phyloP scores from a whole-genome alignment of 495 filamentous ascomycete genomes.

The Sabuloglossum arenarium region DNA sequence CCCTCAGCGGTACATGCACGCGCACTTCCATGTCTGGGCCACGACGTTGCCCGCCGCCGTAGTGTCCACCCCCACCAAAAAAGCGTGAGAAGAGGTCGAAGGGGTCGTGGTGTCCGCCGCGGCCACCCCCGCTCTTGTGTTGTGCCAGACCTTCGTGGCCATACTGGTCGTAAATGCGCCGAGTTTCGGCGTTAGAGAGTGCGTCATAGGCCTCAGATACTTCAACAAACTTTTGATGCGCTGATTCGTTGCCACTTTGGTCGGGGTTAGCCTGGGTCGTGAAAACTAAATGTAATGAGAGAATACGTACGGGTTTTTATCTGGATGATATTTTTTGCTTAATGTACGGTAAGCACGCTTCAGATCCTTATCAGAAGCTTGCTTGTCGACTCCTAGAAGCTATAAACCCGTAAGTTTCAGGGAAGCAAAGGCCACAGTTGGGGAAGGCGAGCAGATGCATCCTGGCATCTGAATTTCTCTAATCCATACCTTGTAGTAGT shows the following conservation, averaged over 20 bases:
- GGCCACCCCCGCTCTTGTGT: conserved; percentile 47
- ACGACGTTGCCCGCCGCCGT: conserved; percentile 48
- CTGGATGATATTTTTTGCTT: conserved; percentile 91
- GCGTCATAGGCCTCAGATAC: conserved; percentile 94
- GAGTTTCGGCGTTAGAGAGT: conserved; percentile 59
- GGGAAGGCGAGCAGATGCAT: not conserved
- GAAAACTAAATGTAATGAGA: not conserved
- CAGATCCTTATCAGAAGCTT: conserved; percentile 73
- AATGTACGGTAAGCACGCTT: conserved; percentile 88
- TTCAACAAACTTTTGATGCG: conserved; percentile 83
- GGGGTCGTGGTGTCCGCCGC: conserved; percentile 52
- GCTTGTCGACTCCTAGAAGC: conserved; percentile 61
- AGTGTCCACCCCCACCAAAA: conserved; percentile 85
- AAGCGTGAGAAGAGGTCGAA: conserved; percentile 96
- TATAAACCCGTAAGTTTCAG: conserved; percentile 12
- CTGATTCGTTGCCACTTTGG: conserved; percentile 47
- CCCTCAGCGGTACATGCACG: conserved; percentile 58
- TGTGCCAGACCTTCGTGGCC: conserved; percentile 80
- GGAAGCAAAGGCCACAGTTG: not conserved
- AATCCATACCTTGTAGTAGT: conserved; percentile 64
- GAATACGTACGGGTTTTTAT: conserved; percentile 82
- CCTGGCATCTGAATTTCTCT: not conserved
- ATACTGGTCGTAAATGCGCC: conserved; percentile 88
- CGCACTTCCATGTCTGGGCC: conserved; percentile 85
- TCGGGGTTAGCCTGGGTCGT: not conserved